These are phyloP conservation scores for Cyamopsis tetragonoloba DNA, from an alignment of 306 rosid genomes.

Conservation along the genomic window DNA sequence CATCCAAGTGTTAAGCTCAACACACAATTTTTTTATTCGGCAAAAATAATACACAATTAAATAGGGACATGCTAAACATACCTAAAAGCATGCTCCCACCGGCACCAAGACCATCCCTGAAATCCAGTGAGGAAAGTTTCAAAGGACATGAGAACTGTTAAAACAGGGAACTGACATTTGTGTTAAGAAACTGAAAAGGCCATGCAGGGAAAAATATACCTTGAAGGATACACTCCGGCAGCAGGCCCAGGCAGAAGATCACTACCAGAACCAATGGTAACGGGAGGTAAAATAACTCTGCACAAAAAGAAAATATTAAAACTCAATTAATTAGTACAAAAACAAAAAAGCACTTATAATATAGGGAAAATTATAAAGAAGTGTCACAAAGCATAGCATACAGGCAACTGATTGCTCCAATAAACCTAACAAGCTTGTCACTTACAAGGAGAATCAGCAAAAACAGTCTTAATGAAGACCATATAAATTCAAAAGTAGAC, in stretches of 20 bases:
- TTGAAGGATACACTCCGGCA: conserved; percentile 66
- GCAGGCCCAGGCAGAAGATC: conserved; percentile 77
- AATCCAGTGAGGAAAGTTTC: conserved; percentile 7
- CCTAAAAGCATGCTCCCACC: conserved; percentile 81
- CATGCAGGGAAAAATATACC: conserved; percentile 40
- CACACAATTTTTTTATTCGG: neutral
- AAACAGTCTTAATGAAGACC: neutral
- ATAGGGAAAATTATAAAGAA: neutral
- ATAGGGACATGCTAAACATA: conserved; percentile 26
- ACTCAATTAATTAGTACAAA: neutral
- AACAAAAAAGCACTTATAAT: neutral
- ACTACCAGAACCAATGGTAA: conserved; percentile 47
- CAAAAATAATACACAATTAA: neutral
- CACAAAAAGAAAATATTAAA: conserved; percentile 15
- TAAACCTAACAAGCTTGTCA: neutral
- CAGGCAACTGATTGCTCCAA: conserved; percentile 10
- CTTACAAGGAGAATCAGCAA: neutral
- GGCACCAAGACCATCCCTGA: conserved; percentile 50
- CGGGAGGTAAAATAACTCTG: conserved; percentile 55
- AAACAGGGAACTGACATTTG: neutral
- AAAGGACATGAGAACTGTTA: neutral
- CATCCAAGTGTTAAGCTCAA: conserved; percentile 14
- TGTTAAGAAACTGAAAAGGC: neutral
- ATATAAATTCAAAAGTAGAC: neutral
- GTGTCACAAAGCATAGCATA: neutral